These are phyloP conservation scores for Fomitopsis pulvina DNA, from an alignment of 768 basidiomycete species.

Conservation along the genomic window DNA sequence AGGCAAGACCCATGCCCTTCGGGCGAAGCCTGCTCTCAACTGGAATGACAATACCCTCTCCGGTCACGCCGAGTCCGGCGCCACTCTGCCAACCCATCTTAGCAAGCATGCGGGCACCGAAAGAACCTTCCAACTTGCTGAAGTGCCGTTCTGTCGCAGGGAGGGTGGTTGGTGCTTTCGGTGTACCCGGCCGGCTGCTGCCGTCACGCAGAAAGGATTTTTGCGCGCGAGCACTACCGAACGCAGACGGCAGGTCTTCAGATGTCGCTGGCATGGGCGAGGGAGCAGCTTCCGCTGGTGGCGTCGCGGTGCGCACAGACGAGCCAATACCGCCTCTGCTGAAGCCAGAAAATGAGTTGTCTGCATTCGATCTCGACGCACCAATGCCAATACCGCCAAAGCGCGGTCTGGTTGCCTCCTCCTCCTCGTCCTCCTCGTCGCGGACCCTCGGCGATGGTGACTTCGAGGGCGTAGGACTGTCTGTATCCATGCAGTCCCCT, in stretches of 20 bases:
- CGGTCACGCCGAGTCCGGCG: constrained; percentile 64
- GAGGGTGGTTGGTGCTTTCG: constrained; percentile 42
- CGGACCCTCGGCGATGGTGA: constrained; percentile 51
- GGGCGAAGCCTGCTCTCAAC: constrained; percentile 82
- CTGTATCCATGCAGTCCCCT: constrained; percentile 33
- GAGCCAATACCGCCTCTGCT: constrained; percentile 40
- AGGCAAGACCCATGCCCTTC: constrained; percentile 83
- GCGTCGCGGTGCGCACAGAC: constrained; percentile 14
- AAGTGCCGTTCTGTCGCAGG: constrained; percentile 71
- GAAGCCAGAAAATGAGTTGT: constrained; percentile 22
- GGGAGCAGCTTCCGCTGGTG: constrained; percentile 33
- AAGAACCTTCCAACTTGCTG: constrained; percentile 62
- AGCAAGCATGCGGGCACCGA: constrained; percentile 84
- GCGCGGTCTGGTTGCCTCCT: constrained; percentile 36
- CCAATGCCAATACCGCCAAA: constrained; percentile 41
- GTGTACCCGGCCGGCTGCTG: constrained; percentile 29
- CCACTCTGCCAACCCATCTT: constrained; percentile 96
- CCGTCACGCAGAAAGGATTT: constrained; percentile 53
- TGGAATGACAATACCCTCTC: constrained; percentile 83
- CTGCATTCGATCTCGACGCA: constrained; percentile 13
- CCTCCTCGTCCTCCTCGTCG: constrained; percentile 41
- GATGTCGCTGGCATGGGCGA: constrained; percentile 39
- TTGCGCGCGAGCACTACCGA: constrained; percentile 33
- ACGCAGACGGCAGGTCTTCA: constrained; percentile 31
- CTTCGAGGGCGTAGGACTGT: constrained; percentile 45